Evolutionary conservation across 345 rosid genomes (phyloP).

Genomic region (Murraya paniculata): DNA sequence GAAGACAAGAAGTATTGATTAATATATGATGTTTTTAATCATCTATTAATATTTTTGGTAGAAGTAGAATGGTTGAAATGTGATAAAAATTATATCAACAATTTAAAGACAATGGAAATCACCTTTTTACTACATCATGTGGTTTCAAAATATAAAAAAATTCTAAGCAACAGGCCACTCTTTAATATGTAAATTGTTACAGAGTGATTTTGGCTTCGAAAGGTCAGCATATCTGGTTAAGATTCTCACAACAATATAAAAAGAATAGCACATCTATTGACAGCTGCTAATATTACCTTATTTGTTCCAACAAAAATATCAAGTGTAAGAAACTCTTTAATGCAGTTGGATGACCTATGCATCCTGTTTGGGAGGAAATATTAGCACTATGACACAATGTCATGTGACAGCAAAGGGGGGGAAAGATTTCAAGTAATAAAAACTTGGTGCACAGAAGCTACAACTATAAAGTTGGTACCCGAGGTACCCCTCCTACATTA

Average conservation of each 20-base stretch:
- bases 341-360: background rate
- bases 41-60: background rate
- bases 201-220: background rate
- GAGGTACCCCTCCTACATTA: too few relatives aligned
- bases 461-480: too few relatives aligned
- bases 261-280: background rate
- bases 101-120: background rate
- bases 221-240: background rate
- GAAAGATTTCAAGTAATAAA: too few relatives aligned
- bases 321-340: background rate
- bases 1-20: background rate
- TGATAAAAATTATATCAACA: background rate
- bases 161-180: background rate
- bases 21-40: background rate
- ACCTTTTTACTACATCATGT: background rate
- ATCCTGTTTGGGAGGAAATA: too few relatives aligned
- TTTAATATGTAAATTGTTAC: background rate
- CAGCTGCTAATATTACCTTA: background rate
- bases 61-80: background rate
- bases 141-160: background rate
- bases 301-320: background rate
- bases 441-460: too few relatives aligned
- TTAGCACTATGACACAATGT: too few relatives aligned
- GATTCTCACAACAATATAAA: background rate
- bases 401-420: too few relatives aligned